Base-by-base conservation (phyloP, 768 basidiomycete genomes). In the Lactifluus echinatus region DNA sequence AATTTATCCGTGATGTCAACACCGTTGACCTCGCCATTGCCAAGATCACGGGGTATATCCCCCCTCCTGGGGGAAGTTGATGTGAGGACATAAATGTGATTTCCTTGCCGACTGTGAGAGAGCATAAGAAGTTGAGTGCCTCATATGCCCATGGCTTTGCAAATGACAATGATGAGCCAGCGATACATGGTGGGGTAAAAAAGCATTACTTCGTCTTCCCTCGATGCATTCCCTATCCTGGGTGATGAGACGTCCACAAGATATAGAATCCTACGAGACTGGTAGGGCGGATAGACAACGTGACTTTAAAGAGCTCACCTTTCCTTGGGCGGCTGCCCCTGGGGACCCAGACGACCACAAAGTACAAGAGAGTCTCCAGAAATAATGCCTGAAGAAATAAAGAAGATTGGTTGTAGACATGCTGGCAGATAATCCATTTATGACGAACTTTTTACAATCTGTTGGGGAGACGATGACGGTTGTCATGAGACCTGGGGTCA, bases 341-440 rank as follows among this genome's bases (percentile, higher is more conserved):
- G 88, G 1, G 85, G 79, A 34, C 83, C 85, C 39, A 80, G 82
- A 60, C 81, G 79, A 63, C 80, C 85, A 71, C 93, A 84, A 53
- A 96, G 74, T 56, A 95, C 79, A 56, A 94, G 81, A 40, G 92
- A 87, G 70, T 95, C 93, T 36, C 91, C 93, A 43, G 93, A 95
- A 60, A 90, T 80, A 65, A 89, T 90, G 67, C 89, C 93, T 93
- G 69, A 48, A 67, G n/a, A 63, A 67, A 64, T 58, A 68, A 66
- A 54, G 50, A 55, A 60, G 26, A 17, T 19, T 8, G 2, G 2
- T 44, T 55, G 24, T 7, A 39, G 26, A 49, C 37, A 34, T 12
- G 12, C 15, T 51, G 46, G 45, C 55, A 44, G 44, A 24, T 11
- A 14, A 44, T 10, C 8, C 45, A 40, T 12, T 19, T 34, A 44